Evolutionary conservation across 495 filamentous ascomycete genomes (phyloP), one percentile per base, ranked within the genome.

Genomic region (Tuber calosporum): DNA sequence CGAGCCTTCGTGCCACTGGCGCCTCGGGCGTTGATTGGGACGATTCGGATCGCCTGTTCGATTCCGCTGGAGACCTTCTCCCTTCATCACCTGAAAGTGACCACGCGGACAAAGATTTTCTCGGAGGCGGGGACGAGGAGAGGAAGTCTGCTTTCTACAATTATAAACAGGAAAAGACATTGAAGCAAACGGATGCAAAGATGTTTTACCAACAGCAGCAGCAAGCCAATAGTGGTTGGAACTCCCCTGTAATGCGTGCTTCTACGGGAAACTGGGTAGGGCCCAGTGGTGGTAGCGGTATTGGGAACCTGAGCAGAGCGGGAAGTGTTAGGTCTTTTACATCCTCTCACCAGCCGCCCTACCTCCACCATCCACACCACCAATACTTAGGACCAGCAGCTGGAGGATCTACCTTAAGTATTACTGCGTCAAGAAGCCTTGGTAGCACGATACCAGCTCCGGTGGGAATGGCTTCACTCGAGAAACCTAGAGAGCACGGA

Each of bases 151-250:
- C 78, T 30, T 82, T 82, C 70, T 82, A 82, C 71, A 79, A 81
- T 70, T 80, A 81, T 74, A 80, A 80, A 73, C 82, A 74, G 73
- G 94, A 99, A 82, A 95, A 94, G 79, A 91, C 92, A 75, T 89
- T 94, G 87, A 93, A 89, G 74, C 92, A 97, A 83, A 87, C 90
- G 34, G 94, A 99, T 79, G 92, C 94, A 45, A 97, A 95, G 82
- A 86, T 97, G 40, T 94, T 97, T 84, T 99, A 97, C 83, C 95
- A 97, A 80, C 87, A 93, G 73, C 93, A 92, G 83, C 91, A 93
- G 82, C 84, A 89, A 40, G 84, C 82, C 22, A 83, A 83, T 76
- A 87, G 81, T 77, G 86, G 83, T 79, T 84, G 80, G 74, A 87
- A 84, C 75, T 84, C 82, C 75, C 84, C 73, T 84, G 86, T 76